Evolutionary conservation across 1,284 basidiomycete genomes (phyloP).

Genomic region (Porogramme epimiltina): DNA sequence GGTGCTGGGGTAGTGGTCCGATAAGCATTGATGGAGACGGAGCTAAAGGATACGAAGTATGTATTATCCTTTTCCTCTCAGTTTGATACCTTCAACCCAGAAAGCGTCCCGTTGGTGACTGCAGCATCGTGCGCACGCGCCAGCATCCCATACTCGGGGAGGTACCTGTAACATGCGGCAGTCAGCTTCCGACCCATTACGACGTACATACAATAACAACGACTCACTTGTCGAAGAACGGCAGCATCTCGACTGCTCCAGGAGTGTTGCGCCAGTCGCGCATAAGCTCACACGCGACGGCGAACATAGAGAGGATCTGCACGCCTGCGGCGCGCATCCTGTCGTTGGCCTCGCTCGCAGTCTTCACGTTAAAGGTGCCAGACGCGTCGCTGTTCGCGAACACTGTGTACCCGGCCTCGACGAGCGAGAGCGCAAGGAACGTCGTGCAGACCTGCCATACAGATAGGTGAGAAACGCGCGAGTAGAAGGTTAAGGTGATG

Average conservation of each 20-base stretch:
- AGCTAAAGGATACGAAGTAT: too few relatives aligned
- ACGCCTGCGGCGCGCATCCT: constrained; percentile 48
- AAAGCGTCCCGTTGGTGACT: constrained; percentile 33
- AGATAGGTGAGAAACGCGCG: too few relatives aligned
- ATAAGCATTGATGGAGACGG: too few relatives aligned
- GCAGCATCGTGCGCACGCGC: constrained; percentile 43
- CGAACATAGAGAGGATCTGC: constrained; percentile 45
- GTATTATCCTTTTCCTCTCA: too few relatives aligned
- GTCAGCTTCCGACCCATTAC: constrained; percentile 1
- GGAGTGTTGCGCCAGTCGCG: constrained; percentile 49
- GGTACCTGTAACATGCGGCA: constrained; percentile 32
- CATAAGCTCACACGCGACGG: constrained; percentile 45
- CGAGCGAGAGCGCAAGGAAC: constrained; percentile 47
- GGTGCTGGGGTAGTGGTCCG: too few relatives aligned
- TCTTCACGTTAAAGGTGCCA: constrained; percentile 40
- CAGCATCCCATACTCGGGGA: constrained; percentile 40
- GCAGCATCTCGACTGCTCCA: constrained; percentile 39
- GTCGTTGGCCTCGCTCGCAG: constrained; percentile 45
- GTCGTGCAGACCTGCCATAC: constrained; percentile 41
- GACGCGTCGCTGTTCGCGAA: constrained; percentile 48
- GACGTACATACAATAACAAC: neutral
- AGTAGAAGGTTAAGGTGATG: too few relatives aligned
- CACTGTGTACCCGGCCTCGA: constrained; percentile 45
- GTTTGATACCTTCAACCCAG: too few relatives aligned
- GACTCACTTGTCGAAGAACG: constrained; percentile 46